Evolutionary conservation across 2,329 filamentous ascomycete species (phyloP).

Genomic region (Magnaporthiopsis incrustans): DNA sequence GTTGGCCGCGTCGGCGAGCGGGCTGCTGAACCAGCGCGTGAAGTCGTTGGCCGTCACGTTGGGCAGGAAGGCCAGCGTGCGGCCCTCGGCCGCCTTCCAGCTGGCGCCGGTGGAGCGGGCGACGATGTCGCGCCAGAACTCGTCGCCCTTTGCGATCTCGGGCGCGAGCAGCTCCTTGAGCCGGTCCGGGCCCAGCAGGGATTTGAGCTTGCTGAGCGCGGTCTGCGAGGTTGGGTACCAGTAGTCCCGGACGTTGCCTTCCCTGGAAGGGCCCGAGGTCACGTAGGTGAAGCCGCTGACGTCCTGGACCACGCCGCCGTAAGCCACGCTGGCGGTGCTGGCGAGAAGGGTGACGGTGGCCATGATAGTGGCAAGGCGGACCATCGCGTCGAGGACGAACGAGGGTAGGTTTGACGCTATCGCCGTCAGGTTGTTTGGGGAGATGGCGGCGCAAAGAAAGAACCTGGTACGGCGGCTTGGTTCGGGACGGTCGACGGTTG

Average conservation of each 20-base stretch:
- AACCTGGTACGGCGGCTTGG: not conserved
- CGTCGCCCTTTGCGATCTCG: slow-evolving; percentile 17
- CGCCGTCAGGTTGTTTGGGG: no score
- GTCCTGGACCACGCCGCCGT: not conserved
- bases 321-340: not conserved
- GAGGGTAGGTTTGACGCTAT: not conserved
- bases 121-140: slow-evolving; percentile 18
- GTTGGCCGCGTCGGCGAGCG: slow-evolving; percentile 19
- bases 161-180: slow-evolving; percentile 16
- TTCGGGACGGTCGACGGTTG: not conserved
- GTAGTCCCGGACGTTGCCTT: slow-evolving; percentile 4
- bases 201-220: slow-evolving; percentile 15
- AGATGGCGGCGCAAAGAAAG: not conserved
- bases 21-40: slow-evolving; percentile 15
- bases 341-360: not conserved
- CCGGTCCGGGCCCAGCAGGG: slow-evolving; percentile 15
- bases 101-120: slow-evolving; percentile 10
- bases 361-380: not conserved
- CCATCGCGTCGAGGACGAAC: not conserved
- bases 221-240: slow-evolving; percentile 5
- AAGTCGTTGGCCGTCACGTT: slow-evolving; percentile 18
- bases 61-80: slow-evolving; percentile 17
- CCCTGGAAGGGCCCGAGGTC: not conserved
- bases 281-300: slow-evolving; percentile 6
- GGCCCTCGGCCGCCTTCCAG: slow-evolving; percentile 17